These are phyloP conservation scores for Leishmania tarentolae DNA, from an alignment of 208 protist species.

Conservation along the genomic window DNA sequence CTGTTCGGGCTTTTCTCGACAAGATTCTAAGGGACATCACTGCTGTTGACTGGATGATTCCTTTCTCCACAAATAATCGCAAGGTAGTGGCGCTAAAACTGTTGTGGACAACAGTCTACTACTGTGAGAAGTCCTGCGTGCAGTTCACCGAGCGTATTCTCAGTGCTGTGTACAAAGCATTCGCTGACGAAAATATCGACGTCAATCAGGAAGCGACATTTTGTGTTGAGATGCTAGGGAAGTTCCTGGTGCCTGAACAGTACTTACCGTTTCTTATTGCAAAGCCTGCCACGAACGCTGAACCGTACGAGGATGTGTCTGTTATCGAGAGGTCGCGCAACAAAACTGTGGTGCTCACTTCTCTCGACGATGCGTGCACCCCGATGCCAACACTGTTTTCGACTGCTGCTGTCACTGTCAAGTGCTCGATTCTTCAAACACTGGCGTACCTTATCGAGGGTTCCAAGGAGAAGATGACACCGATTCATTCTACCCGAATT, in stretches of 20 bases:
- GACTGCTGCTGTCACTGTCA: conserved; percentile 73
- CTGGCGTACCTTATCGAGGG: conserved; percentile 71
- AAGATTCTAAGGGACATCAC: conserved; percentile 70
- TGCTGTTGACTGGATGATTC: conserved; percentile 90
- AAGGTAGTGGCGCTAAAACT: conserved; percentile 80
- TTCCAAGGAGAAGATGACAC: conserved; percentile 61
- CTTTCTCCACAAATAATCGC: conserved; percentile 84
- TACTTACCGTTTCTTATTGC: conserved; percentile 88
- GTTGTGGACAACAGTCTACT: conserved; percentile 78
- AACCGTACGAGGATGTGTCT: conserved; percentile 38
- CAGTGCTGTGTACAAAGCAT: conserved; percentile 78
- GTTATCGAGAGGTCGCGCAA: conserved; percentile 49
- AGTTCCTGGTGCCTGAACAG: conserved; percentile 89
- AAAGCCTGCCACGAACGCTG: conserved; percentile 23
- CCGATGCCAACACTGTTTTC: conserved; percentile 79
- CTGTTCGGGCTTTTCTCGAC: conserved; percentile 62
- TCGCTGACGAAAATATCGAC: conserved; percentile 76
- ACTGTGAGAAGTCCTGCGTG: conserved; percentile 78
- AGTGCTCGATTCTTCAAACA: conserved; percentile 75
- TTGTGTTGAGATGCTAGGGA: conserved; percentile 82
- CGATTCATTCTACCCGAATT: conserved; percentile 62
- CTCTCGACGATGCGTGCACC: conserved; percentile 28
- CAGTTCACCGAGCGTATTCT: conserved; percentile 88
- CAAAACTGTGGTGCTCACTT: conserved; percentile 71
- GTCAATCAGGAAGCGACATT: conserved; percentile 70